Conservation (phyloP, 306 rosid species). For the Castanospermum australe region DNA sequence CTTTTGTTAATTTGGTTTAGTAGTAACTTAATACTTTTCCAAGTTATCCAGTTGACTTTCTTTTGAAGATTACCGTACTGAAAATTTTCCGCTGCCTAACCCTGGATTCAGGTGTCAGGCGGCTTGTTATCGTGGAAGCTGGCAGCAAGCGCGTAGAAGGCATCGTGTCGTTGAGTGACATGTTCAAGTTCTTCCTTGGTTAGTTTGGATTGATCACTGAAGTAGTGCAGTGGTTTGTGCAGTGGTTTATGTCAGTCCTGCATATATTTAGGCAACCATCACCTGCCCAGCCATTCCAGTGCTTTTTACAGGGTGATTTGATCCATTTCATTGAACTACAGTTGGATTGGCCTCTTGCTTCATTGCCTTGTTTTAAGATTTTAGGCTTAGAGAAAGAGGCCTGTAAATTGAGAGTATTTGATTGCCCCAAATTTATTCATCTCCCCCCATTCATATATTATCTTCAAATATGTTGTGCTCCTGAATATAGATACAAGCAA, state of each 20-base stretch:
- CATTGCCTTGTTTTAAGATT: constrained; percentile 62
- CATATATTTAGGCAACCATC: constrained; percentile 28
- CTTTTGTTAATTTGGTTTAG: background rate
- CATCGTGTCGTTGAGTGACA: constrained; percentile 73
- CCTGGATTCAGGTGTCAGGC: constrained; percentile 69
- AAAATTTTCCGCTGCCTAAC: background rate
- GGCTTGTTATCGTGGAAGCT: constrained; percentile 91
- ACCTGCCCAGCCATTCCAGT: constrained; percentile 36
- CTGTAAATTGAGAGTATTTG: constrained; percentile 64
- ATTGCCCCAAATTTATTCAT: constrained; percentile 52
- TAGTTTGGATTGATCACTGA: constrained; percentile 33
- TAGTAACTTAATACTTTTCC: background rate
- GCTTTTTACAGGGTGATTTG: constrained; percentile 41
- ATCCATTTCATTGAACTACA: constrained; percentile 57
- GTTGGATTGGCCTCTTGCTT: constrained; percentile 74
- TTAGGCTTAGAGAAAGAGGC: constrained; percentile 76
- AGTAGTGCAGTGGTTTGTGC: constrained; percentile 28
- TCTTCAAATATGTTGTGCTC: constrained; percentile 37
- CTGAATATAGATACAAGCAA: constrained; percentile 46
- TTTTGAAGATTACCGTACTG: background rate
- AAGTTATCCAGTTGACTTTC: background rate
- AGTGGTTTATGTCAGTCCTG: constrained; percentile 18
- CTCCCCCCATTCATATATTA: constrained; percentile 43
- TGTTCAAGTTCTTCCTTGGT: constrained; percentile 82
- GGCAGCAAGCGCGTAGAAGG: constrained; percentile 96